Percentiles rank a stretch among this genome's conserved stretches.
These are phyloP conservation scores for Guadua angustifolia DNA, from an alignment of 176 grass and related monocot genomes.

Conservation along the genomic window DNA sequence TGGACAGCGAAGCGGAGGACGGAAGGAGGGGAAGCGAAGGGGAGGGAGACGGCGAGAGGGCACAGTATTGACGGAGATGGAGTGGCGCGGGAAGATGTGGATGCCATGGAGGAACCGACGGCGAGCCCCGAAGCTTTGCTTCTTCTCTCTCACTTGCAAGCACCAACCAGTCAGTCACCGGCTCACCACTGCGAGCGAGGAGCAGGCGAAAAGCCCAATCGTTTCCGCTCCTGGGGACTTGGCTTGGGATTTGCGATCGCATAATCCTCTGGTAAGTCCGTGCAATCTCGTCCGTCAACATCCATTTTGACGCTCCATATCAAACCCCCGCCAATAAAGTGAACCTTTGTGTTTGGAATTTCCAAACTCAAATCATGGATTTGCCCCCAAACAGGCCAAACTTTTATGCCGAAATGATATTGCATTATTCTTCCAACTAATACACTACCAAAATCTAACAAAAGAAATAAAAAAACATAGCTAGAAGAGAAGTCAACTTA, in stretches of 20 bases:
- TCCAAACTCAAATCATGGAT: not conserved
- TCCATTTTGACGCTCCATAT: not conserved
- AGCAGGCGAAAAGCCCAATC: slow-evolving; percentile 61
- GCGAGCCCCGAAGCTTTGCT: slow-evolving; percentile 22
- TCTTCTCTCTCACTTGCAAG: slow-evolving; percentile 10
- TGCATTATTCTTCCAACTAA: not conserved
- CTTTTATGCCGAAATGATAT: not conserved
- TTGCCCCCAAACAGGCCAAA: not conserved
- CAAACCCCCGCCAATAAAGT: not conserved
- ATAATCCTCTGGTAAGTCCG: not conserved
- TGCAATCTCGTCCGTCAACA: slow-evolving; percentile 33
- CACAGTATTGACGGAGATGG: slow-evolving; percentile 45
- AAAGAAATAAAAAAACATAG: not conserved
- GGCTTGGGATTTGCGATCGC: too few species aligned
- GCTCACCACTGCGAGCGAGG: not conserved
- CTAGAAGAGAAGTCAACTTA: not conserved
- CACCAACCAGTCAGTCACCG: not conserved
- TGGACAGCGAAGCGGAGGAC: slow-evolving; percentile 25
- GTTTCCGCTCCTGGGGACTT: not conserved
- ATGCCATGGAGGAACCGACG: slow-evolving; percentile 44
- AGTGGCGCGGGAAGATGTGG: slow-evolving; percentile 43
- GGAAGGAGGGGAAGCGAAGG: slow-evolving; percentile 25
- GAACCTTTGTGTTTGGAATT: not conserved
- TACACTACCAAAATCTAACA: not conserved
- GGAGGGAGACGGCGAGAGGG: slow-evolving; percentile 37